Evolutionary conservation across 768 basidiomycete species (phyloP).

Genomic region (Russula virescens): DNA sequence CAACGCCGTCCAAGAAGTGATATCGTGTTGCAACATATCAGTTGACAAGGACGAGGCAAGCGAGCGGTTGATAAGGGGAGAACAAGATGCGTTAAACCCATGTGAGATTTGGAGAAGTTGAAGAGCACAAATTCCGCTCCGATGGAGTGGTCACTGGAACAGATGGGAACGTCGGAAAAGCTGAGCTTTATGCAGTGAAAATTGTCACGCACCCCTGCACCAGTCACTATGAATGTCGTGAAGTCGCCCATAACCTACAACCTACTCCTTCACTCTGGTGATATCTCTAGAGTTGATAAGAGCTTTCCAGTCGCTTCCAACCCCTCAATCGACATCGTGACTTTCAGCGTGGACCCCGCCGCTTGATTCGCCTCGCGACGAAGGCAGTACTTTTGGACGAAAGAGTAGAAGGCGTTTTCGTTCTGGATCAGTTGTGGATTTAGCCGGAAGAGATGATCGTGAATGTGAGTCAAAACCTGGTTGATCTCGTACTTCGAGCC

Average conservation of each 20-base stretch:
- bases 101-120: slow-evolving; percentile 4
- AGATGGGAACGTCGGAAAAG: neutral
- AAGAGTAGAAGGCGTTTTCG: too few species aligned
- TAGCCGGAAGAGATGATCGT: too few species aligned
- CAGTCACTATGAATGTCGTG: neutral
- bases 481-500: too few species aligned
- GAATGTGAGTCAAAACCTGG: too few species aligned
- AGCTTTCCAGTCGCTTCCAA: neutral
- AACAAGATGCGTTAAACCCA: neutral
- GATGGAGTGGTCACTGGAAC: neutral
- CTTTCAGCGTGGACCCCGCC: neutral
- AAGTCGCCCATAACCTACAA: slow-evolving; percentile 1
- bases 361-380: slow-evolving; percentile 5
- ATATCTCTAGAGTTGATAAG: slow-evolving; percentile 11
- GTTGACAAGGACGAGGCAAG: neutral
- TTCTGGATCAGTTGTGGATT: too few species aligned
- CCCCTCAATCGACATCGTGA: neutral
- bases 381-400: slow-evolving; percentile 9
- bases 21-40: slow-evolving; percentile 2
- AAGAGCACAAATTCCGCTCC: neutral
- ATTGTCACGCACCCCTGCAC: neutral
- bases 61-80: neutral
- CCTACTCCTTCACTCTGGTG: neutral
- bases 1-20: slow-evolving; percentile 1
- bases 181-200: slow-evolving; percentile 2